phyloP scores from a whole-genome alignment of 2,329 filamentous ascomycete genomes.

The Sporothrix euskadiensis region DNA sequence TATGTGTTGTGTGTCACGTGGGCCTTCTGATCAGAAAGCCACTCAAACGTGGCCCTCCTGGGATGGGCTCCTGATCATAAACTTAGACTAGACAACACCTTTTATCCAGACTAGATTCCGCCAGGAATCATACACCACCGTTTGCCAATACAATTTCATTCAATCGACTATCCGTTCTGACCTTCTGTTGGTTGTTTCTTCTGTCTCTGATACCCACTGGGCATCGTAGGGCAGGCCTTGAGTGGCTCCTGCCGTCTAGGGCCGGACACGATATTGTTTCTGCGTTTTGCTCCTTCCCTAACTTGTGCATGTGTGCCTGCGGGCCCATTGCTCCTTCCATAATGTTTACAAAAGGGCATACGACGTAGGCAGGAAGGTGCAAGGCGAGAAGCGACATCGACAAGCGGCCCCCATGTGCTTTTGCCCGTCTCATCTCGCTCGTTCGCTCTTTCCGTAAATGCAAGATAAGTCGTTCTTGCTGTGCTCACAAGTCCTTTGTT shows the following conservation, averaged over 20 bases:
- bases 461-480: background rate
- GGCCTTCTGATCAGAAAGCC: too few species aligned
- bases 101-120: too few species aligned
- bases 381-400: background rate
- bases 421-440: background rate
- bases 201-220: too few species aligned
- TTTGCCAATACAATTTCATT: too few species aligned
- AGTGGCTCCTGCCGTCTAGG: constrained; percentile 21
- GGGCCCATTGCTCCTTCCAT: constrained; percentile 4
- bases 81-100: too few species aligned
- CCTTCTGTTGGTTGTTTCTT: too few species aligned
- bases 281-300: constrained; percentile 1
- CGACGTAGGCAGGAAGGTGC: constrained; percentile 2
- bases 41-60: too few species aligned
- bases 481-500: too few species aligned
- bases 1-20: too few species aligned
- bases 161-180: too few species aligned
- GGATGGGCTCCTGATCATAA: too few species aligned
- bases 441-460: background rate
- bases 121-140: too few species aligned
- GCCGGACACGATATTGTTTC: background rate
- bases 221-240: background rate
- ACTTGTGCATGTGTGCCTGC: background rate
- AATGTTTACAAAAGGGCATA: background rate
- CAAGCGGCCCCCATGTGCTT: background rate